Evolutionary conservation across 345 rosid genomes (phyloP).

Genomic region (Barbarea vulgaris): DNA sequence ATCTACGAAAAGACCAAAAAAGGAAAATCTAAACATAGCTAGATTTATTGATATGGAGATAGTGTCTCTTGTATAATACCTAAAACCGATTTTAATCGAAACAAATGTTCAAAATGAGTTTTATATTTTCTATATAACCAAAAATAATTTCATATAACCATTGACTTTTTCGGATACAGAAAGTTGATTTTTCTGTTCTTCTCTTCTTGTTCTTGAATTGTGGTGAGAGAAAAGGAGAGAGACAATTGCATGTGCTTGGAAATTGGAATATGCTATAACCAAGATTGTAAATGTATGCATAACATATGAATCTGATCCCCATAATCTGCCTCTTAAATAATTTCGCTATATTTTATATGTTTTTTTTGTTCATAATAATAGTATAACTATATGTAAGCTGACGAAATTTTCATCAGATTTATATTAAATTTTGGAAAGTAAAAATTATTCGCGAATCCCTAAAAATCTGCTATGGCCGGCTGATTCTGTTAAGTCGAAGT

Average conservation of each 20-base stretch:
- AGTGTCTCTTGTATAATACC: not conserved
- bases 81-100: not conserved
- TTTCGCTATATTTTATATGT: not conserved
- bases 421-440: not conserved
- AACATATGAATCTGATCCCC: constrained; percentile 39
- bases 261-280: constrained; percentile 21
- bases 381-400: not conserved
- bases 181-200: not conserved
- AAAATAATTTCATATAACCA: not conserved
- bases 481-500: constrained; percentile 30
- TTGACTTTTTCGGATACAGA: constrained; percentile 5
- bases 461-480: constrained; percentile 56
- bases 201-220: not conserved
- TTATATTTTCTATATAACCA: not conserved
- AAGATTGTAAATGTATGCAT: constrained; percentile 20
- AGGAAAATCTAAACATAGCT: not conserved
- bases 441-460: constrained; percentile 51
- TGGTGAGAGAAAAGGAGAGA: constrained; percentile 16
- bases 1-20: not conserved
- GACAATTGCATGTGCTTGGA: constrained; percentile 34
- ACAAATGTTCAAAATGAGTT: not conserved
- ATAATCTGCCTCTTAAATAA: constrained; percentile 26
- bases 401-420: not conserved
- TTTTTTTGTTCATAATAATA: not conserved
- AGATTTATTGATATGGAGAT: not conserved